Evolutionary conservation across 495 filamentous ascomycete genomes (phyloP).

Genomic region (Hypoxylon cercidicola): DNA sequence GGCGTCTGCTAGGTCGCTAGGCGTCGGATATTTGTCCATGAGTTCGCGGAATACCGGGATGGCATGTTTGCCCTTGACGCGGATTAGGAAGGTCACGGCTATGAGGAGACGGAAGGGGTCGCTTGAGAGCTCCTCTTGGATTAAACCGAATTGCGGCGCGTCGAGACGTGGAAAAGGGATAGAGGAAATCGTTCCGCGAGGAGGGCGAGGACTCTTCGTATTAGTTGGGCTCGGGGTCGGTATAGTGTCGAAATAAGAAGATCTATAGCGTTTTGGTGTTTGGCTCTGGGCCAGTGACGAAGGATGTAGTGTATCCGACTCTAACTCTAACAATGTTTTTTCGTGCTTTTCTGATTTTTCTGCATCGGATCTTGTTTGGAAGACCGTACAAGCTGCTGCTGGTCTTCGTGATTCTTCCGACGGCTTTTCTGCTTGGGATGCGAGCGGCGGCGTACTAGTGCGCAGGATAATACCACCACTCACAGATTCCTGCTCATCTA

Average conservation of each 20-base stretch:
- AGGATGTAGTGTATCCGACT: neutral
- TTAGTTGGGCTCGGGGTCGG: neutral
- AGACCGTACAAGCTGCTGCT: neutral
- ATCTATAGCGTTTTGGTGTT: constrained; percentile 45
- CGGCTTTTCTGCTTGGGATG: constrained; percentile 7
- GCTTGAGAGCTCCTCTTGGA: constrained; percentile 81
- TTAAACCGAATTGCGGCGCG: constrained; percentile 73
- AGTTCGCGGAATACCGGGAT: constrained; percentile 79
- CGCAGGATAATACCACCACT: constrained; percentile 46
- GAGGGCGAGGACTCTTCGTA: constrained; percentile 42
- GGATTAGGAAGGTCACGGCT: constrained; percentile 84
- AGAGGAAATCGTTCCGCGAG: constrained; percentile 65
- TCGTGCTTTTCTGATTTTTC: neutral
- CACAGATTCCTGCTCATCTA: constrained; percentile 50
- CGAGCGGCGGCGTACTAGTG: neutral
- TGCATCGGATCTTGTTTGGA: neutral
- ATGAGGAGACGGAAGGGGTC: constrained; percentile 79
- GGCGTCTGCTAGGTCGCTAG: constrained; percentile 70
- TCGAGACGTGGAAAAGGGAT: constrained; percentile 77
- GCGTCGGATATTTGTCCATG: constrained; percentile 73
- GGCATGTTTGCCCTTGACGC: constrained; percentile 77
- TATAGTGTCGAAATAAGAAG: constrained; percentile 58
- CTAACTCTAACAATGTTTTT: neutral
- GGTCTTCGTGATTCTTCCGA: neutral
- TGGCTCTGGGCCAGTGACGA: constrained; percentile 1